Percentiles rank a stretch among this genome's conserved stretches.
Evolutionary conservation across 176 grass and related monocot genomes (phyloP).

Genomic region (Miscanthus lutarioriparius): DNA sequence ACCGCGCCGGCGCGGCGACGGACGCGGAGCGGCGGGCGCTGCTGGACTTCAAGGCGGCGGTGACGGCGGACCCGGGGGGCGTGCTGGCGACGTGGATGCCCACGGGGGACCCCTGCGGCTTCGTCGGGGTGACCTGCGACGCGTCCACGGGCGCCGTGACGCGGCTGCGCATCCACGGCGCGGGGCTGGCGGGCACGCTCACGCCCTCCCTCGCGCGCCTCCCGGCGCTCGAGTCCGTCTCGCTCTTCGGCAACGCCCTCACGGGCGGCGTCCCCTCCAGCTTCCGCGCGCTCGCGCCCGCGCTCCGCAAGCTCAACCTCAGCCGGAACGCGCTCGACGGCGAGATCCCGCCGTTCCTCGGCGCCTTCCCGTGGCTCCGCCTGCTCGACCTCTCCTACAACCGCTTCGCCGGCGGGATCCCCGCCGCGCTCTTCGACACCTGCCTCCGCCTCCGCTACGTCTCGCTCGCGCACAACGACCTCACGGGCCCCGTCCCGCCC

Average conservation of each 20-base stretch:
- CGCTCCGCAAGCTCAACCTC: conserved; percentile 93
- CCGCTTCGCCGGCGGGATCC: conserved; percentile 76
- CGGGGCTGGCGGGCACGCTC: conserved; percentile 41
- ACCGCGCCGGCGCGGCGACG: conserved; percentile 42
- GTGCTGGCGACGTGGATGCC: conserved; percentile 60
- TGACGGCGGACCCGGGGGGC: conserved; percentile 63
- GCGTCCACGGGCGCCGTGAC: conserved; percentile 53
- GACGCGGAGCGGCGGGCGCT: conserved; percentile 60
- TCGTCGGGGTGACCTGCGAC: conserved; percentile 61
- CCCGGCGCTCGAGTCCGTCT: conserved; percentile 65
- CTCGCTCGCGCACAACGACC: conserved; percentile 80
- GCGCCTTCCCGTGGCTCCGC: conserved; percentile 57
- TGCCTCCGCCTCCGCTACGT: conserved; percentile 88
- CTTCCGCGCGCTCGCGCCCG: conserved; percentile 37
- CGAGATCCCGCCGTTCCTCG: conserved; percentile 64
- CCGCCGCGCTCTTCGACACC: conserved; percentile 57
- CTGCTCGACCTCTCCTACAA: conserved; percentile 97
- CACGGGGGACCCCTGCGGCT: conserved; percentile 63
- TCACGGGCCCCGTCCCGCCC: conserved; percentile 56
- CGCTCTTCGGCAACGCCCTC: conserved; percentile 79
- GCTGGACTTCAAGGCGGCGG: conserved; percentile 74
- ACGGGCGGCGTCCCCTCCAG: conserved; percentile 50
- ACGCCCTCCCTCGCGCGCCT: conserved; percentile 60
- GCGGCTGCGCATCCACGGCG: conserved; percentile 70
- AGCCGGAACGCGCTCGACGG: conserved; percentile 80